Evolutionary conservation across 345 rosid genomes (phyloP), one percentile per base, ranked within the genome.

Genomic region (Gossypium raimondii): DNA sequence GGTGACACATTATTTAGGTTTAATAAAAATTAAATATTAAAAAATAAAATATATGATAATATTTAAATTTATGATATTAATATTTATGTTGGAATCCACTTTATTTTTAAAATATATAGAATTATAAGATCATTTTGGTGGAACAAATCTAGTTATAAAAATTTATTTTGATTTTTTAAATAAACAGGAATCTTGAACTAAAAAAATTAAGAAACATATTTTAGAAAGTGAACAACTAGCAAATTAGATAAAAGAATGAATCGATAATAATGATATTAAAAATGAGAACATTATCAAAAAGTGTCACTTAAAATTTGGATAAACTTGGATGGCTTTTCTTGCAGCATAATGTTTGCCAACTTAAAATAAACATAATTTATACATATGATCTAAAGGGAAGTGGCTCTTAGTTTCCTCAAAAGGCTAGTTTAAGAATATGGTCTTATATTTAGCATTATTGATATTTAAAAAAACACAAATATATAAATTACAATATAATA

Each of bases 401-500:
- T 62, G 67, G 45, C 67, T 62, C 67, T 62, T 62, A 62, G 67
- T 11, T 29, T 62, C 47, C 47, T 41, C 67, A 34, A 62, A 62
- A 62, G 67, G 11, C 45, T 17, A 62, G 47, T 29, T 62, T 14
- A 62, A 34, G 67, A 9, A 29, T 22, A 13, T 2, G 7, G 9
- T n/a, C 58, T 55, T 55, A 48, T 34, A 34, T 34, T 34, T 34
- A 34, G 7, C 7, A 34, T 34, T 34, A 34, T 6, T 34, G 41
- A 4, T 34, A 29, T 1, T 29, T 0, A 29, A 3, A 34, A 3
- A 29, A 29, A 4, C 5, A 34, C 0, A 5, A 6, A 34, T 0
- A 34, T 34, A 1, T 1, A 34, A 34, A 34, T 4, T 34, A 34
- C 7, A 34, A 34, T 34, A 34, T 34, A 5, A 34, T 34, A 34